Conservation (phyloP, 2,329 filamentous ascomycete species). For the Fonsecaea nubica region DNA sequence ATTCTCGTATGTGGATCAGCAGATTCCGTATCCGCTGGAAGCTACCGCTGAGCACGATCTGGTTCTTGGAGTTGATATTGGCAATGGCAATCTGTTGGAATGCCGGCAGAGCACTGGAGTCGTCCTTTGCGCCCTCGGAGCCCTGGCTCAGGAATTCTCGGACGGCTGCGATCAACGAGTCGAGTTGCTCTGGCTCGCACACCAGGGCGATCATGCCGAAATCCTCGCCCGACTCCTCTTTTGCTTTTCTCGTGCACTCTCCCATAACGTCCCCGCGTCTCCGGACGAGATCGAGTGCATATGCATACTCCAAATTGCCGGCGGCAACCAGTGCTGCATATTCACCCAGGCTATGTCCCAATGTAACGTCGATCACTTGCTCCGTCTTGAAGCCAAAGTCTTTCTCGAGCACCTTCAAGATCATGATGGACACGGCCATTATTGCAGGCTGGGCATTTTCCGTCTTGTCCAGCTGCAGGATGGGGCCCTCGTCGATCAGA, state of each 20-base stretch:
- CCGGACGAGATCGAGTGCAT: constrained; percentile 78
- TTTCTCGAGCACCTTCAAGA: constrained; percentile 82
- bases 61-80: constrained; percentile 94
- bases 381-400: constrained; percentile 79
- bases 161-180: constrained; percentile 72
- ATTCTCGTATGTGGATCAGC: constrained; percentile 83
- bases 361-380: constrained; percentile 77
- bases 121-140: constrained; percentile 69
- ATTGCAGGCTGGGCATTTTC: constrained; percentile 93
- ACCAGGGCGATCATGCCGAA: constrained; percentile 95
- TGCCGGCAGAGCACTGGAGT: constrained; percentile 71
- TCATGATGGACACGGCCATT: constrained; percentile 91
- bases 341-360: constrained; percentile 91
- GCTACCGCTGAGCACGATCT: constrained; percentile 90
- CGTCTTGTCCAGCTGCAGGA: constrained; percentile 76
- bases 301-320: constrained; percentile 77
- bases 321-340: constrained; percentile 89
- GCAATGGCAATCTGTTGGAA: constrained; percentile 89
- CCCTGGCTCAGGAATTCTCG: constrained; percentile 77
- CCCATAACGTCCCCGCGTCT: constrained; percentile 83
- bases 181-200: constrained; percentile 80
- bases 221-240: constrained; percentile 73
- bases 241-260: constrained; percentile 71
- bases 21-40: constrained; percentile 82
- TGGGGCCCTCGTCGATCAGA: constrained; percentile 81